Conservation (phyloP, 306 rosid genomes). For the Glycyrrhiza uralensis region DNA sequence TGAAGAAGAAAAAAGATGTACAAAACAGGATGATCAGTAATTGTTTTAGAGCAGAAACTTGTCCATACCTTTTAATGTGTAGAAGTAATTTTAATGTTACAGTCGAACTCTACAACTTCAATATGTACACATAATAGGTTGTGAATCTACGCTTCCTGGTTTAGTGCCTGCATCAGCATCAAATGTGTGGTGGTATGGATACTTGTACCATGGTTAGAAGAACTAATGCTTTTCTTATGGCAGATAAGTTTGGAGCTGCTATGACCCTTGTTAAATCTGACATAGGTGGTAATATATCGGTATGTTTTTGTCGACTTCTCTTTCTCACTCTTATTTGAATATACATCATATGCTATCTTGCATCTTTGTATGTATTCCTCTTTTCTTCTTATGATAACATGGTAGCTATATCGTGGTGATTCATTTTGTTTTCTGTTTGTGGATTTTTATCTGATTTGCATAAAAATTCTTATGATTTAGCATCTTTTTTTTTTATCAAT, state of each 20-base stretch:
- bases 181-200: not conserved
- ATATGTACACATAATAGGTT: not conserved
- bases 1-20: not conserved
- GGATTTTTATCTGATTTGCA: not conserved
- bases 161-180: not conserved
- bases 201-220: not conserved
- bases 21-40: not conserved
- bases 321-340: not conserved
- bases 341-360: slow-evolving; percentile 10
- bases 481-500: not conserved
- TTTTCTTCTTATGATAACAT: not conserved
- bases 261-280: slow-evolving; percentile 84
- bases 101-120: not conserved
- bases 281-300: slow-evolving; percentile 84
- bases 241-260: slow-evolving; percentile 97
- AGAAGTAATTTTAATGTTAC: not conserved
- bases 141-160: not conserved
- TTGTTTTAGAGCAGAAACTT: not conserved
- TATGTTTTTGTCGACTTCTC: slow-evolving; percentile 21
- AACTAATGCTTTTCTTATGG: slow-evolving; percentile 26
- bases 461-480: not conserved
- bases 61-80: not conserved
- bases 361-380: not conserved
- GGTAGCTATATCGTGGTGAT: not conserved
- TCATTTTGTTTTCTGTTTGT: not conserved